phyloP scores from a whole-genome alignment of 805 yeast species.

The Wickerhamomyces strasburgensis region DNA sequence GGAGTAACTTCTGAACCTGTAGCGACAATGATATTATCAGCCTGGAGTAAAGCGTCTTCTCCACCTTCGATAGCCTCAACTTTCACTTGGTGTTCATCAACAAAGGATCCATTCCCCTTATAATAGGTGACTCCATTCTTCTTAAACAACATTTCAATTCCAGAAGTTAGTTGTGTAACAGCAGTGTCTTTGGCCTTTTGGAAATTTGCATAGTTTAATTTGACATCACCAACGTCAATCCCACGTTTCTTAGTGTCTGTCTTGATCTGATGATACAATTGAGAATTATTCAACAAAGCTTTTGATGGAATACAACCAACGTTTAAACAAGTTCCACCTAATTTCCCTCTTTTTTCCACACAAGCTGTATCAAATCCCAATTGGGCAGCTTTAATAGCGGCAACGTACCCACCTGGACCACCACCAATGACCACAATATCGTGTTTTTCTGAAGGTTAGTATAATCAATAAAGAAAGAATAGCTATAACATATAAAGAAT shows the following conservation, averaged over 20 bases:
- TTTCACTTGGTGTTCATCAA: conserved; percentile 69
- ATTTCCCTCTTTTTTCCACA: conserved; percentile 90
- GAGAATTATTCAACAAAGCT: conserved; percentile 91
- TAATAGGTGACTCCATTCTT: conserved; percentile 91
- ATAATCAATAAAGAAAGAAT: conserved; percentile 3
- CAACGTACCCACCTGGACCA: conserved; percentile 99
- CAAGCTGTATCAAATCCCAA: conserved; percentile 92
- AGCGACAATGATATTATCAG: conserved; percentile 89
- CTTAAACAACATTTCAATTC: conserved; percentile 92
- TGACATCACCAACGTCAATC: conserved; percentile 76
- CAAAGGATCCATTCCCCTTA: conserved; percentile 89
- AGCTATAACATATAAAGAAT: not conserved
- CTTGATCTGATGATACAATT: conserved; percentile 81
- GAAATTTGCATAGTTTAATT: conserved; percentile 69
- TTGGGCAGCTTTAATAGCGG: conserved; percentile 98
- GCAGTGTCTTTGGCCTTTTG: conserved; percentile 91
- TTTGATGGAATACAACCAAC: conserved; percentile 99
- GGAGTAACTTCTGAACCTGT: conserved; percentile 99
- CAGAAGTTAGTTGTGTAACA: conserved; percentile 85
- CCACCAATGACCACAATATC: conserved; percentile 97
- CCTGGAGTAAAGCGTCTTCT: conserved; percentile 67
- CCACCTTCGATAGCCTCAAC: conserved; percentile 86
- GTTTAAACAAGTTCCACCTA: conserved; percentile 98
- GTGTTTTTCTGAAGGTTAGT: conserved; percentile 41
- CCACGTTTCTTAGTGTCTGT: conserved; percentile 86